These are phyloP conservation scores for Pogostemon cablin DNA, from an alignment of 257 asterid species.

Conservation along the genomic window DNA sequence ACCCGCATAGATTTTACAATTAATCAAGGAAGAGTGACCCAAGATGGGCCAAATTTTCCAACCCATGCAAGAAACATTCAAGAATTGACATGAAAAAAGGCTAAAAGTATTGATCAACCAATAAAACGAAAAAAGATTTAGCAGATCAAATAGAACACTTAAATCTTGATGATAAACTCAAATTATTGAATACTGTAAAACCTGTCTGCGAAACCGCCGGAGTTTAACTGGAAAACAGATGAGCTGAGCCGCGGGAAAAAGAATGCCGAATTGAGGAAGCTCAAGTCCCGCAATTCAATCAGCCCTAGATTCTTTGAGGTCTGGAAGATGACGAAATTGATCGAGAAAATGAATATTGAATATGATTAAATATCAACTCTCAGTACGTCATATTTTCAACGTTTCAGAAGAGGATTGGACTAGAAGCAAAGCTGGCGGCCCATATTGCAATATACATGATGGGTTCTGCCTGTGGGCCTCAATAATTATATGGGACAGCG, in stretches of 20 bases:
- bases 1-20: conserved; percentile 20
- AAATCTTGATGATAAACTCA: conserved; percentile 22
- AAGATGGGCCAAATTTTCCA: conserved; percentile 4
- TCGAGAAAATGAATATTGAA: conserved; percentile 22
- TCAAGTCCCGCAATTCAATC: conserved; percentile 23
- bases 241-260: conserved; percentile 32
- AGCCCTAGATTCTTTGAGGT: conserved; percentile 45
- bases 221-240: conserved; percentile 31
- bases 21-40: conserved; percentile 14
- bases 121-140: neutral
- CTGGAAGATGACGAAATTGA: conserved; percentile 32
- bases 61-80: conserved; percentile 16
- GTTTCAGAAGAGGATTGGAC: conserved; percentile 35
- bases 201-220: conserved; percentile 36
- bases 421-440: conserved; percentile 41
- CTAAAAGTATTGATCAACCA: conserved; percentile 22
- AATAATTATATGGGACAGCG: conserved; percentile 10
- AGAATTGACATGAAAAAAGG: conserved; percentile 9
- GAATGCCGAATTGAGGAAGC: conserved; percentile 27
- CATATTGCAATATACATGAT: neutral
- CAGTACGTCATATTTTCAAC: conserved; percentile 30
- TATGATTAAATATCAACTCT: conserved; percentile 12
- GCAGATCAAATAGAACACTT: conserved; percentile 36
- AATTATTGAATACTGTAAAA: conserved; percentile 20
- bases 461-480: neutral